These are phyloP conservation scores for Orobanche coerulescens DNA, from an alignment of 257 asterid genomes.

Conservation along the genomic window DNA sequence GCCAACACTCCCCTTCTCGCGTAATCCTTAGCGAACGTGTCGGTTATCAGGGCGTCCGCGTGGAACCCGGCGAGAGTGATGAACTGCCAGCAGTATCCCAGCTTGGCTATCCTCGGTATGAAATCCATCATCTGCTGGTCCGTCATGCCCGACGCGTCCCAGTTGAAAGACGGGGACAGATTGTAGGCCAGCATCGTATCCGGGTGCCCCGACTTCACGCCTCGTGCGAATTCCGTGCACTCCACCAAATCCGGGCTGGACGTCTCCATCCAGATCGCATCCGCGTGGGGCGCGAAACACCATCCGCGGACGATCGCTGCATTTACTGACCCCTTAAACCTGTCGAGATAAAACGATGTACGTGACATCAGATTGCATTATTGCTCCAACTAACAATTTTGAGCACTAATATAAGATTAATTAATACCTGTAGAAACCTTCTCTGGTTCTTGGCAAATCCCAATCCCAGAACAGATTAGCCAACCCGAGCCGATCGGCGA, in stretches of 20 bases:
- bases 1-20: constrained; percentile 85
- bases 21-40: constrained; percentile 79
- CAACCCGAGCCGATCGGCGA: constrained; percentile 58
- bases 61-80: constrained; percentile 93
- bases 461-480: constrained; percentile 74
- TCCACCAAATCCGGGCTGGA: constrained; percentile 74
- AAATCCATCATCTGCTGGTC: constrained; percentile 82
- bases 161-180: constrained; percentile 88
- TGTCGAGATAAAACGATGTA: neutral
- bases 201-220: constrained; percentile 59
- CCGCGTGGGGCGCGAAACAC: constrained; percentile 69
- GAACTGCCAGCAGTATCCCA: constrained; percentile 96
- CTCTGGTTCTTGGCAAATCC: constrained; percentile 91
- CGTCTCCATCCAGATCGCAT: constrained; percentile 93
- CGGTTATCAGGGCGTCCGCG: constrained; percentile 70
- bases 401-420: too few species aligned
- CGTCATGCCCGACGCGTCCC: constrained; percentile 94
- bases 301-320: constrained; percentile 89
- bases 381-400: too few species aligned
- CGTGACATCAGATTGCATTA: too few species aligned
- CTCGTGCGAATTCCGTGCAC: constrained; percentile 79
- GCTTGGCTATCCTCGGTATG: constrained; percentile 71
- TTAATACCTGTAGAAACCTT: constrained; percentile 65
- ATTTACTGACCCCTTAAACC: constrained; percentile 65
- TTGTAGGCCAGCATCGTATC: constrained; percentile 91